Conservation (phyloP, 2,329 filamentous ascomycete genomes). For the Claviceps africana region DNA sequence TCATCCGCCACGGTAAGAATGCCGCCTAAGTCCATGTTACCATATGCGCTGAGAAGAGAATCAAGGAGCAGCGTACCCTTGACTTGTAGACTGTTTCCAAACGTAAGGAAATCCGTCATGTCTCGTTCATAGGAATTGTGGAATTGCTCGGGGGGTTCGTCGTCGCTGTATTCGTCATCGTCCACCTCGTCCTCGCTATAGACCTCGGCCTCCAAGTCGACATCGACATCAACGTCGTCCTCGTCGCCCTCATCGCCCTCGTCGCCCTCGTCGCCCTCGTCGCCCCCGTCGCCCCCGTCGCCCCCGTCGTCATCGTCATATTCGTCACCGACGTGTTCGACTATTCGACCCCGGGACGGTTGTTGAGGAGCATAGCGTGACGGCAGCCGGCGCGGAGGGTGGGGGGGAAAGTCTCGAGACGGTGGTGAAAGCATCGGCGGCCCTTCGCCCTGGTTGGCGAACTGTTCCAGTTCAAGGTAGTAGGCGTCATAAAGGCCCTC, state of each 20-base stretch:
- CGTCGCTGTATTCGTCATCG: slow-evolving; percentile 50
- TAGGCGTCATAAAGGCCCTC: slow-evolving; percentile 97
- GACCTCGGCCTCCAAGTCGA: slow-evolving; percentile 38
- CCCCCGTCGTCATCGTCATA: slow-evolving; percentile 25
- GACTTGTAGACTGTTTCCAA: slow-evolving; percentile 92
- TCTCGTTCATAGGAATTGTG: slow-evolving; percentile 49
- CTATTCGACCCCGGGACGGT: slow-evolving; percentile 61
- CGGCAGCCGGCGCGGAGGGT: slow-evolving; percentile 43
- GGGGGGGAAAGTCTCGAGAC: slow-evolving; percentile 47
- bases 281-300: slow-evolving; percentile 8
- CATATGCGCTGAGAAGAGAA: slow-evolving; percentile 29
- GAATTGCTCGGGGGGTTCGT: slow-evolving; percentile 54
- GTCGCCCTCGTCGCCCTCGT: slow-evolving; percentile 43
- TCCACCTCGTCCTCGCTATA: slow-evolving; percentile 39
- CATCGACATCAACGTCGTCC: slow-evolving; percentile 41
- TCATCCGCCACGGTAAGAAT: slow-evolving; percentile 98
- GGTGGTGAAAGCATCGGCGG: slow-evolving; percentile 34
- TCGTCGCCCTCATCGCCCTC: slow-evolving; percentile 43
- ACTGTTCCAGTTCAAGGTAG: slow-evolving; percentile 95
- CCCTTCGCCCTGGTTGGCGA: slow-evolving; percentile 69
- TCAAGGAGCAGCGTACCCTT: slow-evolving; percentile 50
- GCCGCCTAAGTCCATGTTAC: slow-evolving; percentile 56
- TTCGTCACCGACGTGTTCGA: slow-evolving; percentile 47
- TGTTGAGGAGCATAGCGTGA: slow-evolving; percentile 50
- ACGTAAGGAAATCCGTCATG: slow-evolving; percentile 84